Evolutionary conservation across 495 filamentous ascomycete species (phyloP).

Genomic region (Penicillium malachiteum): DNA sequence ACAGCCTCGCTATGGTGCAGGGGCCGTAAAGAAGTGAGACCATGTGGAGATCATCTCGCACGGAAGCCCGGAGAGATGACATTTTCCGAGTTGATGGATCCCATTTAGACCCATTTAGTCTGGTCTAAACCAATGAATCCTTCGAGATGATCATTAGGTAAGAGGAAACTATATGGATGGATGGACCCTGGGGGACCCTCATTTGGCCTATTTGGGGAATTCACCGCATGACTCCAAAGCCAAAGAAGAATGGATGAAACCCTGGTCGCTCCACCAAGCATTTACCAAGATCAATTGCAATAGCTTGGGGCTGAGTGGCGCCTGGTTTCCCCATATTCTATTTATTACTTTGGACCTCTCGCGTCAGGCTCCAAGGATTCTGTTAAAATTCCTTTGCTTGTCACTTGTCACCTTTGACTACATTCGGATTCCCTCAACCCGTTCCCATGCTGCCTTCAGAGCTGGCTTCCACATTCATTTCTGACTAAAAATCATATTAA

Average conservation of each 20-base stretch:
- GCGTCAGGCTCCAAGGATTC: not conserved
- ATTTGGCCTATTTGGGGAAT: constrained; percentile 15
- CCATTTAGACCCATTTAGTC: not conserved
- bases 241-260: constrained; percentile 14
- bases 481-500: no score
- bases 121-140: not conserved
- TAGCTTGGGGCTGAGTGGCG: not conserved
- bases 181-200: constrained; percentile 7
- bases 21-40: not conserved
- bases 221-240: constrained; percentile 17
- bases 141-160: not conserved
- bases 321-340: constrained; percentile 19
- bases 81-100: not conserved
- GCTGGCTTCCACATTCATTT: not conserved
- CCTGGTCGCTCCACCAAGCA: constrained; percentile 9
- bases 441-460: constrained; percentile 6
- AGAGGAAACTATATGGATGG: not conserved
- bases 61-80: not conserved
- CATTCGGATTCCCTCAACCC: not conserved
- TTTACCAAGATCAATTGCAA: not conserved
- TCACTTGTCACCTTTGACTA: not conserved
- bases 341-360: constrained; percentile 12
- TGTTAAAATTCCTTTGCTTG: not conserved
- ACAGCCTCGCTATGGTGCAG: not conserved
- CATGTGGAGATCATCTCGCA: not conserved